phyloP scores from a whole-genome alignment of 2,329 filamentous ascomycete genomes.

The Berkeleyomyces basicola region DNA sequence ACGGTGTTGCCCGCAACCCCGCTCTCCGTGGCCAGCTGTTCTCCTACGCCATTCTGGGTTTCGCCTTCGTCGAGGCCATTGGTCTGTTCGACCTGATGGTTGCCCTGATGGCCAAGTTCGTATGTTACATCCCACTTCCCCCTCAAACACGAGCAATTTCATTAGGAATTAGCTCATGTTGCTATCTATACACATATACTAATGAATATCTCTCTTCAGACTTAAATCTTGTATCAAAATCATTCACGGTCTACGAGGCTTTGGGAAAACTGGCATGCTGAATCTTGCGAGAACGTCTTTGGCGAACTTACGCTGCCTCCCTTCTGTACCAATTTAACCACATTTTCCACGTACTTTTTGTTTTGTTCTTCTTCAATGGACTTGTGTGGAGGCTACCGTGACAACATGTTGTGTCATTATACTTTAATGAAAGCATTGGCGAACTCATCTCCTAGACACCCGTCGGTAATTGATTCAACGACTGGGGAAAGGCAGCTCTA shows the following conservation, averaged over 20 bases:
- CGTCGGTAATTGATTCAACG: no score
- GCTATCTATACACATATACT: not conserved
- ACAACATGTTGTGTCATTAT: slow-evolving; percentile 5
- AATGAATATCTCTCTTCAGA: slow-evolving; percentile 5
- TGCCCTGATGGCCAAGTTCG: slow-evolving; percentile 87
- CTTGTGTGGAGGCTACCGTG: slow-evolving; percentile 6
- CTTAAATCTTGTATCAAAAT: slow-evolving; percentile 15
- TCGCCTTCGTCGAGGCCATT: slow-evolving; percentile 87
- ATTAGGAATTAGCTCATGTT: not conserved
- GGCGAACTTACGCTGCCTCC: slow-evolving; percentile 13
- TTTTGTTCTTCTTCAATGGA: slow-evolving; percentile 2
- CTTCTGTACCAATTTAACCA: slow-evolving; percentile 15
- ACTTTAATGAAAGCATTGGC: slow-evolving; percentile 9
- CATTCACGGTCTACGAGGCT: slow-evolving; percentile 14
- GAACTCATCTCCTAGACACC: slow-evolving; percentile 8
- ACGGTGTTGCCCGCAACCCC: slow-evolving; percentile 85
- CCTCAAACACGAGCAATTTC: not conserved
- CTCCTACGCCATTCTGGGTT: slow-evolving; percentile 89
- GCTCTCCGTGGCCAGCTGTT: slow-evolving; percentile 89
- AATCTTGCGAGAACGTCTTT: slow-evolving; percentile 14
- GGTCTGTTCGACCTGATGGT: slow-evolving; percentile 82
- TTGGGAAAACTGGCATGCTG: slow-evolving; percentile 14
- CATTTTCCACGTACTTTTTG: slow-evolving; percentile 14
- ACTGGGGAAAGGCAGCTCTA: no score
- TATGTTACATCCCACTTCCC: slow-evolving; percentile 28